Conservation (phyloP, 2,329 filamentous ascomycete species). For the Domatiomyces catenatus region DNA sequence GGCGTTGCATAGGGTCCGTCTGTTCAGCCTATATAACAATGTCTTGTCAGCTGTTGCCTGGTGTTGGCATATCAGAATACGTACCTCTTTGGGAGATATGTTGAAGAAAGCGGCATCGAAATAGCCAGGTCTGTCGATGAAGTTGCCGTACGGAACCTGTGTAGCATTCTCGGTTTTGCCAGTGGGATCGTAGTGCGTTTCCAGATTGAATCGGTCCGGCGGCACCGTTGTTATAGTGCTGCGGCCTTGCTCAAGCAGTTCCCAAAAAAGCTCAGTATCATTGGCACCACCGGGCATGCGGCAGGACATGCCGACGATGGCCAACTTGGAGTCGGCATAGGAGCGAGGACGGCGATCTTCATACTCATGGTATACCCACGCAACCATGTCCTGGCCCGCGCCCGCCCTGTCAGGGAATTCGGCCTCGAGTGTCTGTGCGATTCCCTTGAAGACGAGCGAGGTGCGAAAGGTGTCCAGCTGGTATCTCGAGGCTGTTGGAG, state of each 20-base stretch:
- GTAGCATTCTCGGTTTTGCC: constrained; percentile 22
- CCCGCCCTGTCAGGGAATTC: neutral
- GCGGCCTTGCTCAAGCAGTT: constrained; percentile 22
- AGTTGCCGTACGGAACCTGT: constrained; percentile 22
- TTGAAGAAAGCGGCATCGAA: constrained; percentile 30
- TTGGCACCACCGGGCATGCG: constrained; percentile 44
- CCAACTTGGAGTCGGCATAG: constrained; percentile 21
- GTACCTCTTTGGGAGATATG: constrained; percentile 19
- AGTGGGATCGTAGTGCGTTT: constrained; percentile 22
- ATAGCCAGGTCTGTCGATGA: constrained; percentile 23
- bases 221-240: constrained; percentile 21
- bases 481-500: constrained; percentile 2
- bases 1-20: constrained; percentile 34
- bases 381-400: neutral
- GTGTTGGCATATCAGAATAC: no score
- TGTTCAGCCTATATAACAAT: neutral
- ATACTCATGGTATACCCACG: no score
- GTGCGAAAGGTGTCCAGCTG: constrained; percentile 1
- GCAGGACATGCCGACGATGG: constrained; percentile 65
- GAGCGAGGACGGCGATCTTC: neutral
- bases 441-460: neutral
- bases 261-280: constrained; percentile 20
- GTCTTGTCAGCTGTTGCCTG: no score
- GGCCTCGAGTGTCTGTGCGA: neutral
- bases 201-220: constrained; percentile 21